Evolutionary conservation across 345 rosid species (phyloP).

Genomic region (Angophora floribunda): DNA sequence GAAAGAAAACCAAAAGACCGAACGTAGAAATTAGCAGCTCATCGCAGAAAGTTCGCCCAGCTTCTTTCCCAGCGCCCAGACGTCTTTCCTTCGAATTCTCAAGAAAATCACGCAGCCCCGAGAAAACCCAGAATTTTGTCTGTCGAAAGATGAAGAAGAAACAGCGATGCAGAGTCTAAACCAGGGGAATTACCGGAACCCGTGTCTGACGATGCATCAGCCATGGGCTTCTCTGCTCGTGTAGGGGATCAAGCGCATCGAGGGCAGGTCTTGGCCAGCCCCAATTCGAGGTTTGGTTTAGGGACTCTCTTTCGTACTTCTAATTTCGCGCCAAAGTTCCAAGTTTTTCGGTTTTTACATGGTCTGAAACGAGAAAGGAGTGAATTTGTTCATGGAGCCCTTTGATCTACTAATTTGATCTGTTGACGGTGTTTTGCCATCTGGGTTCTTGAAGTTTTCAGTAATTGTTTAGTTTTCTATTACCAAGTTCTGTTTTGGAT

Average conservation of each 20-base stretch:
- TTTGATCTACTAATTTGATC: neutral
- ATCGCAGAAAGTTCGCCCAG: neutral
- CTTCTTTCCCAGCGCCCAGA: neutral
- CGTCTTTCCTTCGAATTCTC: neutral
- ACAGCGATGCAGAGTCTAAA: conserved; percentile 3
- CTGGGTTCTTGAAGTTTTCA: neutral
- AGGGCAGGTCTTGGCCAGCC: conserved; percentile 91
- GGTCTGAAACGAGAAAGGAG: neutral
- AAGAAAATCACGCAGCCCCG: neutral
- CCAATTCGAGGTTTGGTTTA: conserved; percentile 55
- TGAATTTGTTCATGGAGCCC: neutral
- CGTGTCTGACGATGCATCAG: conserved; percentile 90
- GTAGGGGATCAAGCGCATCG: conserved; percentile 84
- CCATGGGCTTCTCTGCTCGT: conserved; percentile 93
- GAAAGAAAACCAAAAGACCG: neutral
- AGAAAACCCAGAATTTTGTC: neutral
- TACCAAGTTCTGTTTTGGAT: neutral
- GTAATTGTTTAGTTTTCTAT: neutral
- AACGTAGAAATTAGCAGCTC: neutral
- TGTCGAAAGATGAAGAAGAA: neutral
- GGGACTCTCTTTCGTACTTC: neutral
- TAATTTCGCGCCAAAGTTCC: neutral
- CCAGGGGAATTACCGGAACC: conserved; percentile 51
- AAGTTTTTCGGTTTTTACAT: accelerated
- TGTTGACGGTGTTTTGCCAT: neutral